Evolutionary conservation across 73 alveolate species (phyloP).

Genomic region (Paramecium biaurelia): DNA sequence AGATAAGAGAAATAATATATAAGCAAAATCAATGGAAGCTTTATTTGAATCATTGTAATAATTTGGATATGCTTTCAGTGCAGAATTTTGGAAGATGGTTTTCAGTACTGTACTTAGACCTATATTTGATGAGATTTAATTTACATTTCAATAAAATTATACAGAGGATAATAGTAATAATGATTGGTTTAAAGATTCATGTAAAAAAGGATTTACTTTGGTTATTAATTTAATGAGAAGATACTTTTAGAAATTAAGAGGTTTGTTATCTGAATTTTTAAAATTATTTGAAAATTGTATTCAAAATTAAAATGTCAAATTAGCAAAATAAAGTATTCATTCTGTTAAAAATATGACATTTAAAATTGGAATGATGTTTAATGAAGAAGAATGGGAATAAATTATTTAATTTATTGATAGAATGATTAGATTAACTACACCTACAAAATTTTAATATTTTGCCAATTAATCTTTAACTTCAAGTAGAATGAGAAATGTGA

Average conservation of each 20-base stretch:
- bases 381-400: constrained; percentile 54
- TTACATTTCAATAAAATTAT: constrained; percentile 47
- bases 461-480: neutral
- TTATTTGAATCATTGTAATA: constrained; percentile 9
- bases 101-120: constrained; percentile 59
- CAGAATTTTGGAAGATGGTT: constrained; percentile 62
- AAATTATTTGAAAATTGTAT: constrained; percentile 59
- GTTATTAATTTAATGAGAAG: constrained; percentile 39
- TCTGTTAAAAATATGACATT: constrained; percentile 55
- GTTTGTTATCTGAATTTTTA: constrained; percentile 6
- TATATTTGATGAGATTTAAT: constrained; percentile 58
- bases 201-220: constrained; percentile 56
- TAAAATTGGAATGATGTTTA: constrained; percentile 40
- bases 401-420: constrained; percentile 41
- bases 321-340: constrained; percentile 39
- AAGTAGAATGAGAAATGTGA: constrained; percentile 32
- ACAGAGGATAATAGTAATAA: neutral
- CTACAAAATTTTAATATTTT: neutral
- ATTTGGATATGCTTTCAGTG: constrained; percentile 56
- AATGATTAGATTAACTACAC: constrained; percentile 60
- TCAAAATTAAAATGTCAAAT: constrained; percentile 43
- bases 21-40: constrained; percentile 54
- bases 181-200: constrained; percentile 57
- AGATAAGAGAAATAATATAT: constrained; percentile 47
- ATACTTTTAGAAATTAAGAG: constrained; percentile 38